These are phyloP conservation scores for Beauveria medogensis DNA, from an alignment of 2,329 filamentous ascomycete species.

Conservation along the genomic window DNA sequence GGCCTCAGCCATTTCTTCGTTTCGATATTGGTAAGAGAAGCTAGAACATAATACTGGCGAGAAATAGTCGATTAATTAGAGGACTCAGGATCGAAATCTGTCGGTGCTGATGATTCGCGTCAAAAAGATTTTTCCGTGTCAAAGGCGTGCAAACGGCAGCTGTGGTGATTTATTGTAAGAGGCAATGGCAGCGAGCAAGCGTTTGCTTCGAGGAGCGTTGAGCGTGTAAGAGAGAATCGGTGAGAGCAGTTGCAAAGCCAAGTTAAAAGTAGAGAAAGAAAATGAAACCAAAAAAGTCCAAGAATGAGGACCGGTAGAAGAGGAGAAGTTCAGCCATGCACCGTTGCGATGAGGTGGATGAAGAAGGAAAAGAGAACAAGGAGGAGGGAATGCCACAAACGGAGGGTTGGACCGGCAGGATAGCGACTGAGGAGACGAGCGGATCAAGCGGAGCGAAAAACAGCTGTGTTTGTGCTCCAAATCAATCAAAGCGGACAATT, in stretches of 20 bases:
- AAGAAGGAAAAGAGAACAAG: slow-evolving; percentile 3
- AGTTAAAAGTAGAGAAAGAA: background rate
- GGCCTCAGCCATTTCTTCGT: slow-evolving; percentile 24
- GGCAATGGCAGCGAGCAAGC: background rate
- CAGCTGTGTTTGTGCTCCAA: background rate
- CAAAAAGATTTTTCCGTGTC: background rate
- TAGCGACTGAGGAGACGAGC: slow-evolving; percentile 1
- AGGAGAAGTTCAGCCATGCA: slow-evolving; percentile 4
- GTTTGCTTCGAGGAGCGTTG: background rate
- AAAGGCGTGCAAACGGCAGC: slow-evolving; percentile 1
- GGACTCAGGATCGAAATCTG: background rate
- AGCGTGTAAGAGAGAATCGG: slow-evolving; percentile 3
- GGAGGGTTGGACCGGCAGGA: background rate
- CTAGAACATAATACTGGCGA: slow-evolving; percentile 29
- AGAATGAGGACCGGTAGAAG: slow-evolving; percentile 9
- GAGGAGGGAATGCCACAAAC: slow-evolving; percentile 11
- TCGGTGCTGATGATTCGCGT: background rate
- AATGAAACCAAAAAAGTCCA: background rate
- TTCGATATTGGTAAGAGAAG: slow-evolving; percentile 14
- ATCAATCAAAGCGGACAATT: background rate
- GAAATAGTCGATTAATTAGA: background rate
- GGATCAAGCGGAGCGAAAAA: background rate
- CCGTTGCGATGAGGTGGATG: slow-evolving; percentile 3
- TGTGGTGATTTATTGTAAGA: slow-evolving; percentile 1
- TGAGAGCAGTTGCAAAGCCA: slow-evolving; percentile 1